phyloP scores from a whole-genome alignment of 2,329 filamentous ascomycete genomes.

The Botrytis hyacinthi region DNA sequence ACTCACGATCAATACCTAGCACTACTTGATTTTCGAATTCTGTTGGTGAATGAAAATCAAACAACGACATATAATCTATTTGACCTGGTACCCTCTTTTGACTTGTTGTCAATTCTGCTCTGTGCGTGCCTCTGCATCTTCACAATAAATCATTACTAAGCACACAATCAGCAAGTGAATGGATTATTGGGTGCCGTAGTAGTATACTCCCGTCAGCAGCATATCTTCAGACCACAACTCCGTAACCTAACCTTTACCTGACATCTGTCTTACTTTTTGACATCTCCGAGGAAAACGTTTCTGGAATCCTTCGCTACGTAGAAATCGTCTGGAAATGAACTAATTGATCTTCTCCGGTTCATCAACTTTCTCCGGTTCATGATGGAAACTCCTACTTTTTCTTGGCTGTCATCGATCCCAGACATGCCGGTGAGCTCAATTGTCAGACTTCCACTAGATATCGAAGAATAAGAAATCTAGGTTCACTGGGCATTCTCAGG shows the following conservation, averaged over 20 bases:
- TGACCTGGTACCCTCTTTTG: neutral
- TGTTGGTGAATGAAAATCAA: neutral
- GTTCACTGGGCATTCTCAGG: neutral
- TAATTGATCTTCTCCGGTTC: neutral
- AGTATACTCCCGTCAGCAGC: neutral
- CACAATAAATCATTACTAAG: neutral
- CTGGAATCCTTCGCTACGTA: neutral
- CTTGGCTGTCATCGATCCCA: neutral
- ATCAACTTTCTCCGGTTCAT: conserved; percentile 1
- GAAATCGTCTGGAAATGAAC: neutral
- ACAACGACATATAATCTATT: neutral
- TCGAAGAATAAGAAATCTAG: neutral
- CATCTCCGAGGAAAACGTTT: neutral
- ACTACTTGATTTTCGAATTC: neutral
- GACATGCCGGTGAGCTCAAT: neutral
- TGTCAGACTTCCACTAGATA: neutral
- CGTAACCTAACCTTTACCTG: neutral
- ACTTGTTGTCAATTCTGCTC: neutral
- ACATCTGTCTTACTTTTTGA: neutral
- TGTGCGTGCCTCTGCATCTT: neutral
- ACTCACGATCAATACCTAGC: neutral
- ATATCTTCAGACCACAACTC: neutral
- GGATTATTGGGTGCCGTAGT: neutral
- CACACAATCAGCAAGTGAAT: neutral
- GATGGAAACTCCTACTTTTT: neutral